A percentile compares a stretch with the other conserved stretches of the same genome.
phyloP scores from a whole-genome alignment of 1,284 basidiomycete genomes.

The Moesziomyces globuligerus region DNA sequence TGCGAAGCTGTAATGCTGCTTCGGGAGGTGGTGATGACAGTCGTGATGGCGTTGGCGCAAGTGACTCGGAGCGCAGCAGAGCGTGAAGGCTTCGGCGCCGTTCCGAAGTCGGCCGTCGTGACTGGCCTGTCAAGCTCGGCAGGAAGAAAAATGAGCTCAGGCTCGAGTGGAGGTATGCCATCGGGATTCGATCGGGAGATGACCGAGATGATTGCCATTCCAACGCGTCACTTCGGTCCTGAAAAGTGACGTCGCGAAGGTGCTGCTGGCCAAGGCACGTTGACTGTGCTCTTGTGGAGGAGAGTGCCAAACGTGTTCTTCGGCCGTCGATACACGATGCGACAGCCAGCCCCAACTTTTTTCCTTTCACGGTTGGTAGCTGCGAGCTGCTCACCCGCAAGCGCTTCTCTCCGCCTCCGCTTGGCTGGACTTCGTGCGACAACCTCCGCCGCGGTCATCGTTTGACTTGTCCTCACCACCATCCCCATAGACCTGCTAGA shows the following conservation, averaged over 20 bases:
- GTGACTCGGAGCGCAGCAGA: conserved; percentile 1
- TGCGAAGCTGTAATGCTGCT: neutral
- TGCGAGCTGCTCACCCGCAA: neutral
- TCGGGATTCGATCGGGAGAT: too few species aligned
- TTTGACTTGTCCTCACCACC: neutral
- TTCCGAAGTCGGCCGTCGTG: conserved; percentile 1
- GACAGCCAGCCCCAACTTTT: conserved; percentile 13
- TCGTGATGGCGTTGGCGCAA: neutral
- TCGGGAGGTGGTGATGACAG: neutral
- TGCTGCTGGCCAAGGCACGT: neutral
- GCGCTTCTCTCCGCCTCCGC: too few species aligned
- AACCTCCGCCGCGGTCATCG: too few species aligned
- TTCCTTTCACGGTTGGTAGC: conserved; percentile 8
- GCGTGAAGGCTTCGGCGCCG: conserved; percentile 8
- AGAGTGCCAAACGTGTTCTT: conserved; percentile 3
- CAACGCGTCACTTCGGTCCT: neutral
- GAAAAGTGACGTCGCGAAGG: conserved; percentile 10
- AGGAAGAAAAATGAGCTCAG: too few species aligned
- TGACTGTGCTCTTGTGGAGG: conserved; percentile 10
- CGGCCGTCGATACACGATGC: conserved; percentile 1
- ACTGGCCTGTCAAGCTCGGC: conserved; percentile 5
- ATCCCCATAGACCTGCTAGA: neutral
- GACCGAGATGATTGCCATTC: neutral
- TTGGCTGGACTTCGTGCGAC: neutral
- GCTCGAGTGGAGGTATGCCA: too few species aligned